Conservation (phyloP, 1,284 basidiomycete species). For the Macrocystidia cucumis region DNA sequence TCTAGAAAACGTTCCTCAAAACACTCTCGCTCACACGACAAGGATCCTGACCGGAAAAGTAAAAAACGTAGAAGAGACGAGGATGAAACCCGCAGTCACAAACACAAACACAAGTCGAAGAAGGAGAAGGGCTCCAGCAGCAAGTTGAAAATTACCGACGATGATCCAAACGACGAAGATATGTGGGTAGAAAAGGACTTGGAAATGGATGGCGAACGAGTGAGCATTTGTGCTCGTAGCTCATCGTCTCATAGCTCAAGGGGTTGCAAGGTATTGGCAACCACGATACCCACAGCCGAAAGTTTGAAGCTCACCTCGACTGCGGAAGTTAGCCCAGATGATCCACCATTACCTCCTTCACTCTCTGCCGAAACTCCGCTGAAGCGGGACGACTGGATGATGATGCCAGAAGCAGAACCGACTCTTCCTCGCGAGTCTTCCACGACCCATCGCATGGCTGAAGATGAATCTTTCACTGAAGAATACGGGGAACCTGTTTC, state of each 20-base stretch:
- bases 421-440: conserved; percentile 13
- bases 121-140: too few relatives aligned
- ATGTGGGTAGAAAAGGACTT: conserved; percentile 89
- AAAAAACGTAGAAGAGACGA: conserved; percentile 46
- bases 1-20: conserved; percentile 16
- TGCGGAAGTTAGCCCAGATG: conserved; percentile 30
- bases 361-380: conserved; percentile 38
- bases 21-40: conserved; percentile 19
- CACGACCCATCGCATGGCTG: neutral
- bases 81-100: conserved; percentile 17
- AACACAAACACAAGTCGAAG: conserved; percentile 20
- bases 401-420: conserved; percentile 28
- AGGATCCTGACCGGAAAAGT: conserved; percentile 30
- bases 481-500: conserved; percentile 58
- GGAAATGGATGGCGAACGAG: conserved; percentile 66
- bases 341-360: conserved; percentile 37
- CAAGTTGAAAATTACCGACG: conserved; percentile 51
- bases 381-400: conserved; percentile 88
- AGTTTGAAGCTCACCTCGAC: conserved; percentile 64
- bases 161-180: conserved; percentile 57
- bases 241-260: conserved; percentile 2
- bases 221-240: conserved; percentile 24
- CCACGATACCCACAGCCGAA: conserved; percentile 73
- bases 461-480: conserved; percentile 54
- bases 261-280: conserved; percentile 46